These are phyloP conservation scores for Samsoniella hepiali DNA, from an alignment of 2,329 filamentous ascomycete genomes.

Conservation along the genomic window DNA sequence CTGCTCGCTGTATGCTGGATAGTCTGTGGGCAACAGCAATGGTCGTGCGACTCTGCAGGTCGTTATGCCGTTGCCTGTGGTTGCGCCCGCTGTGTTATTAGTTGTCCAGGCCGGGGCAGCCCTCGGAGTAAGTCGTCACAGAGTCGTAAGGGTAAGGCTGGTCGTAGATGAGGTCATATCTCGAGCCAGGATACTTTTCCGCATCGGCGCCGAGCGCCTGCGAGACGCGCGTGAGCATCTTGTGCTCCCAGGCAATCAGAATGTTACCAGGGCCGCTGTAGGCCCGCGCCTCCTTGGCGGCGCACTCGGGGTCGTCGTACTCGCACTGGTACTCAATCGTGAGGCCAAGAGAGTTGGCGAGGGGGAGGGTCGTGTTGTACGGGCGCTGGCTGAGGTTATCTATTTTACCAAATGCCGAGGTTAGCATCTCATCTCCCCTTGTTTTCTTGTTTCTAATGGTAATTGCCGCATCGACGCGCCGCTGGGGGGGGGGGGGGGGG, in stretches of 20 bases:
- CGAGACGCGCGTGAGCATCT: not conserved
- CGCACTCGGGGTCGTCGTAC: conserved; percentile 30
- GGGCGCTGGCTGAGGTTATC: conserved; percentile 15
- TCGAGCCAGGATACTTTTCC: not conserved
- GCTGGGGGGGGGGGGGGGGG: not conserved
- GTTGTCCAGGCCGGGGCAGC: conserved; percentile 13
- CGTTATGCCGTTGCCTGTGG: not conserved
- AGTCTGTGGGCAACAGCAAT: no score
- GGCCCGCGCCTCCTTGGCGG: conserved; percentile 18
- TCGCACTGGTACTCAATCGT: conserved; percentile 19
- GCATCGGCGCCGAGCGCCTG: conserved; percentile 6
- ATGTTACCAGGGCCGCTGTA: conserved; percentile 20
- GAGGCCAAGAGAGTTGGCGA: conserved; percentile 12
- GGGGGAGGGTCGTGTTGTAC: conserved; percentile 18
- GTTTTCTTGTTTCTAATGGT: not conserved
- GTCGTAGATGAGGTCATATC: conserved; percentile 14
- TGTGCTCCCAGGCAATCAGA: conserved; percentile 15
- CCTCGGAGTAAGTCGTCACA: not conserved
- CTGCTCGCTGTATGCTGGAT: no score
- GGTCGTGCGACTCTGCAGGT: no score
- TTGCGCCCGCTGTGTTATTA: not conserved
- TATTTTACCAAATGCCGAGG: not conserved
- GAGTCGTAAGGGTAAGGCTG: conserved; percentile 12
- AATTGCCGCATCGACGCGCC: not conserved
- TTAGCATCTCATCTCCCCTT: not conserved